A percentile compares a stretch with the other conserved stretches of the same genome.
Evolutionary conservation across 176 grass and related monocot genomes (phyloP).

Genomic region (Raddia guianensis): DNA sequence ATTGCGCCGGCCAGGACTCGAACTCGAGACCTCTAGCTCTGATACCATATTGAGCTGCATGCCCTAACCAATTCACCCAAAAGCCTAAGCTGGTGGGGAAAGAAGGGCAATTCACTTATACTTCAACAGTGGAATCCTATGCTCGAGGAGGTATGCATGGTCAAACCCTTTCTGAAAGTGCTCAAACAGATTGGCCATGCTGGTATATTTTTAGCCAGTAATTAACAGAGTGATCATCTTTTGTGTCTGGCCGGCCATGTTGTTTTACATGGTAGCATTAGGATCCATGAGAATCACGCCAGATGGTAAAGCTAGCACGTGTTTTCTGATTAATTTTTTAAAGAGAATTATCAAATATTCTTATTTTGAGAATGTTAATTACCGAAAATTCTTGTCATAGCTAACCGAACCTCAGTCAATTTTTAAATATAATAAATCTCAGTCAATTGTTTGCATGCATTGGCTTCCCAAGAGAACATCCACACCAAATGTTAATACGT

Average conservation of each 20-base stretch:
- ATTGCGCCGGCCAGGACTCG: too few relatives aligned
- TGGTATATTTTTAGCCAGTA: neutral
- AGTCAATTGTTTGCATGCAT: neutral
- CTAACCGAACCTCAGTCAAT: too few relatives aligned
- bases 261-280: neutral
- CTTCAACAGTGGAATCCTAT: constrained; percentile 24
- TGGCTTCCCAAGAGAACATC: neutral
- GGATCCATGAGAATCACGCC: neutral
- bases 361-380: neutral
- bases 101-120: too few relatives aligned
- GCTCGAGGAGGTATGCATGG: neutral
- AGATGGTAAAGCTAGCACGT: neutral
- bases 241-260: neutral
- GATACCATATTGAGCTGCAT: too few relatives aligned
- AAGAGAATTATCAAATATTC: neutral
- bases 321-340: neutral
- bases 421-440: too few relatives aligned
- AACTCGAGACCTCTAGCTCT: too few relatives aligned
- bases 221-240: neutral
- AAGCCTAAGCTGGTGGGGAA: too few relatives aligned
- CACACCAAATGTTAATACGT: too few relatives aligned
- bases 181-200: neutral
- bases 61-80: too few relatives aligned
- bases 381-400: neutral
- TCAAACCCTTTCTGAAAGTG: neutral